Evolutionary conservation across 805 yeast genomes (phyloP), one percentile per base, ranked within the genome.

Genomic region (Kodamaea restingae): DNA sequence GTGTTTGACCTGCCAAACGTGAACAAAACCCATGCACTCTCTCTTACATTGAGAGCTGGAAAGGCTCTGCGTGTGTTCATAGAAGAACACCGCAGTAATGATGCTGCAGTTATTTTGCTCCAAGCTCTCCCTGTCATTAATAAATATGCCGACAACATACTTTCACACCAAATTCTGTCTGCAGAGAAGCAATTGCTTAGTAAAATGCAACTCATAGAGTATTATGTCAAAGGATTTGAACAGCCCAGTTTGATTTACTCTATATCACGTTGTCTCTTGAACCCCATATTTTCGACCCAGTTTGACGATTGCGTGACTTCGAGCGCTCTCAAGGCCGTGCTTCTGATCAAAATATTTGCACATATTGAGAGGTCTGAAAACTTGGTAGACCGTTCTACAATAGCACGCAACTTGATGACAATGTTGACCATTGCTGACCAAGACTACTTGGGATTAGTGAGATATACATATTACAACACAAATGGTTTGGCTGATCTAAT

Each of bases 381-480:
- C 14, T 17, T 43, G 5, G 35, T 41, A 0, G 39, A 51, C 2
- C 61, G 50, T 39, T 32, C 53, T 8, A 24, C 33, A 4, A 31
- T 48, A 3, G 35, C 50, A n/a, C 54, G 55, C 40, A 34, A 39
- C 18, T 32, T 59, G 3, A 42, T 58, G 32, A 32, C 42, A n/a
- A 24, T 34, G 33, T 32, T 48, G 8, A 21, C 39, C 3, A 21
- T 56, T 17, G 30, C 36, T 6, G 50, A 51, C 38, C 26, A 39
- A 1, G 41, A 45, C 18, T 39, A 48, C 9, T 35, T 44, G 21
- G 36, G 44, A 4, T 32, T 44, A 7, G 35, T 47, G 9, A 33
- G 37, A 14, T 58, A 51, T 39, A 42, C 47, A 18, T 60, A 60
- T 36, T 58, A 49, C 41, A 48, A 49, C 18, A 26, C 52, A 2